phyloP scores from a whole-genome alignment of 2,329 filamentous ascomycete genomes.

The Lachnellula hyalina region DNA sequence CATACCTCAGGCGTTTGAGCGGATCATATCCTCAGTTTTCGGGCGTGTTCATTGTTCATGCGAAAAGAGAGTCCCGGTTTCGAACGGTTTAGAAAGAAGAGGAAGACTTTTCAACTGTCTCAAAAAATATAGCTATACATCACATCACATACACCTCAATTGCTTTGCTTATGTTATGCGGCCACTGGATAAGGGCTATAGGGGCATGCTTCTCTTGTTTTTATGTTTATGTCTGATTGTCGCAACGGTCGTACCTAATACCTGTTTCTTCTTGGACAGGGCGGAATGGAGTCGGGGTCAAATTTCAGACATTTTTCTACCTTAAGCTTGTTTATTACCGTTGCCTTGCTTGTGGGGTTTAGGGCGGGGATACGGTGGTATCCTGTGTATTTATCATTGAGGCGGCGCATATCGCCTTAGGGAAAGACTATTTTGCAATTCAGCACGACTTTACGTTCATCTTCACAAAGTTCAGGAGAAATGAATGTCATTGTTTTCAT shows the following conservation, averaged over 20 bases:
- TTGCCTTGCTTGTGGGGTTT: conserved; percentile 13
- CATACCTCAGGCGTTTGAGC: conserved; percentile 31
- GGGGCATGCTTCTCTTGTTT: conserved; percentile 20
- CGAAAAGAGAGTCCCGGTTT: conserved; percentile 28
- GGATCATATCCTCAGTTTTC: conserved; percentile 29
- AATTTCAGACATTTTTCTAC: conserved; percentile 20
- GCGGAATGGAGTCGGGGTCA: conserved; percentile 24
- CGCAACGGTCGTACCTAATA: conserved; percentile 26
- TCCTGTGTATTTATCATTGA: conserved; percentile 31
- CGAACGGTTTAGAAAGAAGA: conserved; percentile 25
- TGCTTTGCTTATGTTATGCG: conserved; percentile 5
- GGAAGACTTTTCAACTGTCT: conserved; percentile 16
- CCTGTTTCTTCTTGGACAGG: conserved; percentile 20
- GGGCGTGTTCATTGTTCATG: conserved; percentile 27
- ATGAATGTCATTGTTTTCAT: background rate
- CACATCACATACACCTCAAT: conserved; percentile 24
- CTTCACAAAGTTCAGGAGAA: background rate
- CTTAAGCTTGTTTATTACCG: conserved; percentile 17
- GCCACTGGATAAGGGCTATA: conserved; percentile 22
- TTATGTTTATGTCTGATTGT: conserved; percentile 26
- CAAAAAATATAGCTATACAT: conserved; percentile 19
- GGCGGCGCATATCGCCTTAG: conserved; percentile 15
- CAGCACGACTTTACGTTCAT: conserved; percentile 23
- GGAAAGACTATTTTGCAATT: conserved; percentile 21
- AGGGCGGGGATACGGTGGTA: conserved; percentile 18